Base-by-base conservation (phyloP, 2,329 filamentous ascomycete species). In the Aspergillus neoniger region DNA sequence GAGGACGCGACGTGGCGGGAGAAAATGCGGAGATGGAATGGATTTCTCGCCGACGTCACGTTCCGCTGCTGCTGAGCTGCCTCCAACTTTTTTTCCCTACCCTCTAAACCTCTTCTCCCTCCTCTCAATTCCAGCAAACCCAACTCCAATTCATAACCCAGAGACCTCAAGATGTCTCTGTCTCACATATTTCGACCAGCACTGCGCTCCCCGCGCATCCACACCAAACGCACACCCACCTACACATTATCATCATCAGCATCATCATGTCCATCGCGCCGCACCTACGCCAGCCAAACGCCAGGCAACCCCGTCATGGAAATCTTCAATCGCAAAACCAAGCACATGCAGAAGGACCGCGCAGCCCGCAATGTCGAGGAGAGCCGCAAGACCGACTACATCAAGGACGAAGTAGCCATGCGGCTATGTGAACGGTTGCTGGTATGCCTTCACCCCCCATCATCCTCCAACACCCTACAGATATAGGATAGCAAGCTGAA, bases 341-440 rank as follows among this genome's bases (percentile, higher is more conserved):
- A 99, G 82, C 93, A 91, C 82, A 80, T 95, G 52, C 95, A 99
- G 75, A 96, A 92, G 76, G 92, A 98, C 76, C 86, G 94, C 63
- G 90, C 92, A 1, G 93, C 91, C 0, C 74, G 82, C 49, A 82
- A 94, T 72, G 80, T 85, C 9, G 86, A 91, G 65, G 78, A 84
- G 64, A 92, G 92, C 73, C 85, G 94, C 15, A 85, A 91, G 70
- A 89, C 92, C 23, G 95, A 98, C 79, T 98, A 98, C 73, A 81
- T 99, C 58, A 92, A 93, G 74, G 92, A 98, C 73, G 94, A 98
- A 75, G 90, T 97, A 4, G 95, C 95, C 54, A 82, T 83, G 49
- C 86, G 95, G 53, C 80, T 99, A 25, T 91, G 91, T 69, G 94
- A 98, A 69, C 85, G 95, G 50, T 82, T 99, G 53, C 82, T 98